phyloP scores from a whole-genome alignment of 2,329 filamentous ascomycete species.

The Achaetomium macrosporum region DNA sequence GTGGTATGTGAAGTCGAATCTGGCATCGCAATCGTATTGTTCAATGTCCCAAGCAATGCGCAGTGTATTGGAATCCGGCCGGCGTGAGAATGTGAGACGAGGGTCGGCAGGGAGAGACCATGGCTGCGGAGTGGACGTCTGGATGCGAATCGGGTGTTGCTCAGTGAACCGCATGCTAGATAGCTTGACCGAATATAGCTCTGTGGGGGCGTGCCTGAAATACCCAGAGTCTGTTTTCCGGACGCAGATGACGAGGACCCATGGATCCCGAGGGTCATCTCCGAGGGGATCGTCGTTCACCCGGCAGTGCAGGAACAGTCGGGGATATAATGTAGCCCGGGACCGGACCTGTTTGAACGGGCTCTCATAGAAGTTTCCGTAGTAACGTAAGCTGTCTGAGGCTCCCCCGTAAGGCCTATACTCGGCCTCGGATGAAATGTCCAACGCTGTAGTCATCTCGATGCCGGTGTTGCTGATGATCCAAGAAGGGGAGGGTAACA shows the following conservation, averaged over 20 bases:
- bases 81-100: neutral
- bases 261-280: neutral
- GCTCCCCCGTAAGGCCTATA: too few relatives aligned
- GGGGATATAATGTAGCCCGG: neutral
- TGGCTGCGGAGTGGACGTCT: neutral
- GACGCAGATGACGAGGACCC: conserved; percentile 3
- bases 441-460: neutral
- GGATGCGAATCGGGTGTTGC: neutral
- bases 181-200: neutral
- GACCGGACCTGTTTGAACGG: neutral
- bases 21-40: too few relatives aligned
- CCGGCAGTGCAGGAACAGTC: neutral
- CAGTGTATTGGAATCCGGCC: neutral
- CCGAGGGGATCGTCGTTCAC: neutral
- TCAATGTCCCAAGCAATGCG: too few relatives aligned
- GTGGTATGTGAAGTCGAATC: too few relatives aligned
- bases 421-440: neutral
- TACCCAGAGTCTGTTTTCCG: conserved; percentile 3
- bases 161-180: neutral
- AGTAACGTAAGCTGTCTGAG: neutral
- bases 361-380: neutral
- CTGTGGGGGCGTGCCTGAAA: neutral
- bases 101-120: neutral
- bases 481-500: conserved; percentile 7
- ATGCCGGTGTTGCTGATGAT: conserved; percentile 8